Base-by-base conservation (phyloP, 768 basidiomycete species). In the Imleria badia region DNA sequence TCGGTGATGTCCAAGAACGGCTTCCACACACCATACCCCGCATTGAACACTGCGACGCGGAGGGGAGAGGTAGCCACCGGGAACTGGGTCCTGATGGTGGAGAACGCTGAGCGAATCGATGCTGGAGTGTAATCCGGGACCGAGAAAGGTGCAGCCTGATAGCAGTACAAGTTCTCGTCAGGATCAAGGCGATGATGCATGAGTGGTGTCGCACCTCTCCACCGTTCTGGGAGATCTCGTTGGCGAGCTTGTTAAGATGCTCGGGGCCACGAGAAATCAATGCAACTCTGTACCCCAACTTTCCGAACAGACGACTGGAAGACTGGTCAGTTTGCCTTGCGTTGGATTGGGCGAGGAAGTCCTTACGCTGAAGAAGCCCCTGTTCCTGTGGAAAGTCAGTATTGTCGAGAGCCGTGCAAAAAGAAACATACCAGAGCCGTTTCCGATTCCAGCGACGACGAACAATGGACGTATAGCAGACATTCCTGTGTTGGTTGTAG, bases 31-130 rank as follows among this genome's bases (percentile, higher is more conserved):
- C 77, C 78, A 33, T 78, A 66, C 0, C 75, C 85, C 3, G 75
- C 79, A 62, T 90, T 90, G 72, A 81, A 90, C 13, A 90, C 61
- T 1, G 86, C 86, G 3, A 77, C 84, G 13, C 81, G 81, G 38
- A 89, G 76, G 29, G 73, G 73, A 3, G 83, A 78, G 45, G 74
- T 73, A 5, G 82, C 74, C 34, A 72, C 69, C 1, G 79, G 73
- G 60, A 76, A 86, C 8, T 60, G 73, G 14, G 66, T 47, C 35
- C 78, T 79, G 61, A 86, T 75, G 15, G 73, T 65, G 5, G 62
- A 55, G 71, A 84, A 85, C 6, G 75, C 77, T 2, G 76, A 62
- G 31, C 78, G 74, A 53, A 90, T 76, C 9, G 81, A 80, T 3
- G 72, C 66, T 26, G 81, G 73, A 1, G 79, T 73, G 53, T 84